Percentiles rank a stretch among this genome's conserved stretches.
These are phyloP conservation scores for Porosira glacialis DNA, from an alignment of 352 stramenopile species.

Conservation along the genomic window DNA sequence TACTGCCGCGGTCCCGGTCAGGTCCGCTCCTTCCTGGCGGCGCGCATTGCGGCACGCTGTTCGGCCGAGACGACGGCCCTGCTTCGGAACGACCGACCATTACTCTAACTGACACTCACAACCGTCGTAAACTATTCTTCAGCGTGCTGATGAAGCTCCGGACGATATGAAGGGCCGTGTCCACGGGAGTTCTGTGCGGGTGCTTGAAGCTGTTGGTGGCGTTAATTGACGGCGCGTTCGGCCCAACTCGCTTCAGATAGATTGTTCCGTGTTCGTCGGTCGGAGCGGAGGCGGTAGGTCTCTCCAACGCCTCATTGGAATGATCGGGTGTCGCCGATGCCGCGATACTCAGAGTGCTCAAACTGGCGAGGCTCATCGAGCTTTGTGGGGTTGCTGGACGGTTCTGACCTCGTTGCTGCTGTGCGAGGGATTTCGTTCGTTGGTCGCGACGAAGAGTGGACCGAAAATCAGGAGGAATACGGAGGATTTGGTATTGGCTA, in stretches of 20 bases:
- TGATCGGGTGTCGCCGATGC: conserved; percentile 57
- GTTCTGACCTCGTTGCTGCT: conserved; percentile 78
- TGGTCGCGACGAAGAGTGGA: background rate
- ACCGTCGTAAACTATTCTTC: too few species aligned
- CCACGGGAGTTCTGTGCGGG: conserved; percentile 76
- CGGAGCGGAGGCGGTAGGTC: conserved; percentile 52
- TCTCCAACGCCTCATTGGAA: too few species aligned
- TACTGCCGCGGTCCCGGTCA: too few species aligned
- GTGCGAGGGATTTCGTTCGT: conserved; percentile 55
- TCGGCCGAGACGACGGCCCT: too few species aligned
- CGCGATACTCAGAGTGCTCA: conserved; percentile 72
- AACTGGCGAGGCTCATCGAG: conserved; percentile 70
- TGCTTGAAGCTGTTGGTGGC: conserved; percentile 75
- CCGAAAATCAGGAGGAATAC: conserved; percentile 38
- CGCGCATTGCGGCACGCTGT: too few species aligned
- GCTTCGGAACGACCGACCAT: too few species aligned
- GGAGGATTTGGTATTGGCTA: conserved; percentile 65
- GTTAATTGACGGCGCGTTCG: conserved; percentile 65
- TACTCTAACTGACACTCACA: too few species aligned
- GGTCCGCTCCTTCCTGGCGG: too few species aligned
- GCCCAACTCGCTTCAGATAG: conserved; percentile 28
- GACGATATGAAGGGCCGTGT: too few species aligned
- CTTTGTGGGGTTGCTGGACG: conserved; percentile 58
- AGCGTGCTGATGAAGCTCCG: too few species aligned
- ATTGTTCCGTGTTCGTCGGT: conserved; percentile 53